Percentiles rank a stretch among this genome's conserved stretches.
Conservation (phyloP, 768 basidiomycete genomes). For the Clavaria fumosa region DNA sequence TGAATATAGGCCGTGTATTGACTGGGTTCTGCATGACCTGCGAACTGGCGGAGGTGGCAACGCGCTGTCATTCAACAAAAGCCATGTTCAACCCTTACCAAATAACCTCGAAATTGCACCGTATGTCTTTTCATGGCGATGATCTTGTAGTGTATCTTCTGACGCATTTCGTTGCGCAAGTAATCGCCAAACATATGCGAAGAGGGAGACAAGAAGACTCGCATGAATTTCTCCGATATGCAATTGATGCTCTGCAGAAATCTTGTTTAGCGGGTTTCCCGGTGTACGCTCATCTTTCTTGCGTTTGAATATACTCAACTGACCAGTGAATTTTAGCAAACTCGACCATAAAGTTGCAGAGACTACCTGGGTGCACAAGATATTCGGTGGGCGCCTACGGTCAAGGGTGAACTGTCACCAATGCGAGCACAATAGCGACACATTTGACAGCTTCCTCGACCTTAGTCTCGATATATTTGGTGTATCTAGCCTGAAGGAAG, state of each 20-base stretch:
- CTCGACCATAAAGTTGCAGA: constrained; percentile 55
- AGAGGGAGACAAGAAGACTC: constrained; percentile 93
- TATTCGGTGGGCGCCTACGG: constrained; percentile 85
- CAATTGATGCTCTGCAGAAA: constrained; percentile 82
- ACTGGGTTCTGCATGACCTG: constrained; percentile 74
- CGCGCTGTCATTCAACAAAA: constrained; percentile 32
- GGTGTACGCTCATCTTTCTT: constrained; percentile 22
- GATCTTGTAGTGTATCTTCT: background rate
- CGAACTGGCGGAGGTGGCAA: constrained; percentile 40
- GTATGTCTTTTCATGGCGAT: constrained; percentile 26
- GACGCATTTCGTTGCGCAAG: constrained; percentile 27
- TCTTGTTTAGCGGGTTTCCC: constrained; percentile 67
- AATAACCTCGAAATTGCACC: constrained; percentile 54
- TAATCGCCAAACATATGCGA: constrained; percentile 82
- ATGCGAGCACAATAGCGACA: constrained; percentile 84
- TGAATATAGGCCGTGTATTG: constrained; percentile 24
- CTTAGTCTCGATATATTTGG: constrained; percentile 80
- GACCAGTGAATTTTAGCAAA: constrained; percentile 31
- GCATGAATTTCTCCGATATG: constrained; percentile 93
- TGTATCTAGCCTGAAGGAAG: constrained; percentile 45
- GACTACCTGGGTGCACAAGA: constrained; percentile 86
- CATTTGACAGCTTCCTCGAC: constrained; percentile 90
- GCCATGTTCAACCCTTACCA: constrained; percentile 44
- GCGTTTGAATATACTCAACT: background rate
- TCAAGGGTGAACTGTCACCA: constrained; percentile 78